Evolutionary conservation across 768 basidiomycete species (phyloP).

Genomic region (Russula lepida): DNA sequence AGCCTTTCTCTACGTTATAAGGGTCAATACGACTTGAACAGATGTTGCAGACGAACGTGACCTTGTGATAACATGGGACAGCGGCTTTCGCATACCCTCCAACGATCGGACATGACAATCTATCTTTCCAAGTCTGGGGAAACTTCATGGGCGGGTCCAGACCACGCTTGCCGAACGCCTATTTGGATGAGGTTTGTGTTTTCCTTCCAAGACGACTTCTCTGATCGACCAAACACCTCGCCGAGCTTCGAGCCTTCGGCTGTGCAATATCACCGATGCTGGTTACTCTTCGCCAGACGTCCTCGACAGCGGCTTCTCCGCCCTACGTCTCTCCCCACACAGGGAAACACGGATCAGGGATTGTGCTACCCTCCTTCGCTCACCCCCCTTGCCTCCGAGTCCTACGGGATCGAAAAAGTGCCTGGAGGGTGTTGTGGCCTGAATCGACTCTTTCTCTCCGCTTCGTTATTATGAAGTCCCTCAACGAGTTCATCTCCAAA

Average conservation of each 20-base stretch:
- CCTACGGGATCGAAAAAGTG: neutral
- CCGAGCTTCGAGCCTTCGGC: too few relatives aligned
- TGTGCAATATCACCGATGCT: neutral
- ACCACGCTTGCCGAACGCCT: neutral
- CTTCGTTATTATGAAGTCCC: neutral
- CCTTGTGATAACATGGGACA: too few relatives aligned
- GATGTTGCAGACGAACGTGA: too few relatives aligned
- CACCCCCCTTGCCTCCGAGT: neutral
- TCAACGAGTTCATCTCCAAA: neutral
- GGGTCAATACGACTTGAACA: too few relatives aligned
- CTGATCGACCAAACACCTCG: neutral
- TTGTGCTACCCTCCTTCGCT: too few relatives aligned
- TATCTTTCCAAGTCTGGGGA: slow-evolving; percentile 14
- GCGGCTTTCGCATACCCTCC: slow-evolving; percentile 24
- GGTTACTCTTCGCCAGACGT: neutral
- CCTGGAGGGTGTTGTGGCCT: neutral
- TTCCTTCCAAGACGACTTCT: neutral
- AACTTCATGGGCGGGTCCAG: neutral
- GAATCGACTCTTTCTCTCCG: neutral
- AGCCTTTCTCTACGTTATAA: too few relatives aligned
- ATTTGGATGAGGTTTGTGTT: neutral
- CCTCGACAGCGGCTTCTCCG: too few relatives aligned
- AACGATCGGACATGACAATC: slow-evolving; percentile 30
- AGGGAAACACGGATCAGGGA: too few relatives aligned
- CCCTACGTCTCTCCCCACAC: too few relatives aligned